These are phyloP conservation scores for Curvularia sp. DNA, from an alignment of 2,329 filamentous ascomycete genomes.

Conservation along the genomic window DNA sequence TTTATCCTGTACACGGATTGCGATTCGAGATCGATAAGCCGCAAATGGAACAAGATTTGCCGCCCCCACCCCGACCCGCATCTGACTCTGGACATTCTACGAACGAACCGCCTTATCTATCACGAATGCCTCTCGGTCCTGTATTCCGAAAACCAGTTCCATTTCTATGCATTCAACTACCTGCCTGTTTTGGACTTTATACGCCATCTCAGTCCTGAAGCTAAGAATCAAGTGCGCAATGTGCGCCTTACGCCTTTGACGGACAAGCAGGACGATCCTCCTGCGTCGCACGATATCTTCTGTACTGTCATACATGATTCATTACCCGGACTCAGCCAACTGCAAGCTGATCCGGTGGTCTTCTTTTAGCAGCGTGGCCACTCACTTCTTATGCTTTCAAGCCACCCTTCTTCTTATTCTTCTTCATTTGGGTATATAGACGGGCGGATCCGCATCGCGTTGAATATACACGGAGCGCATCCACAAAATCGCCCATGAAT, in stretches of 20 bases:
- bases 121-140: conserved; percentile 49
- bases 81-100: conserved; percentile 45
- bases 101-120: conserved; percentile 49
- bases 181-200: conserved; percentile 51
- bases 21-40: conserved; percentile 48
- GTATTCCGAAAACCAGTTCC: conserved; percentile 50
- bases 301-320: conserved; percentile 51
- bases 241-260: conserved; percentile 46
- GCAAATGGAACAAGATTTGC: conserved; percentile 47
- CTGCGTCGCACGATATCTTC: conserved; percentile 46
- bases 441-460: conserved; percentile 7
- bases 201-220: conserved; percentile 48
- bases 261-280: conserved; percentile 45
- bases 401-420: not conserved
- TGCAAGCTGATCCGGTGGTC: conserved; percentile 48
- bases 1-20: conserved; percentile 57
- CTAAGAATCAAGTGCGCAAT: conserved; percentile 48
- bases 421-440: conserved; percentile 15
- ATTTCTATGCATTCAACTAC: conserved; percentile 51
- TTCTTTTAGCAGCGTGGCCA: conserved; percentile 38
- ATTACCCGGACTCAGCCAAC: conserved; percentile 45
- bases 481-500: not conserved
- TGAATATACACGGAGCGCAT: conserved; percentile 5
- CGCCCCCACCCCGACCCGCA: conserved; percentile 45
- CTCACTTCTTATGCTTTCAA: not conserved